A percentile compares a stretch with the other conserved stretches of the same genome.
These are phyloP conservation scores for Saturnispora dispora DNA, from an alignment of 805 yeast genomes.

Conservation along the genomic window DNA sequence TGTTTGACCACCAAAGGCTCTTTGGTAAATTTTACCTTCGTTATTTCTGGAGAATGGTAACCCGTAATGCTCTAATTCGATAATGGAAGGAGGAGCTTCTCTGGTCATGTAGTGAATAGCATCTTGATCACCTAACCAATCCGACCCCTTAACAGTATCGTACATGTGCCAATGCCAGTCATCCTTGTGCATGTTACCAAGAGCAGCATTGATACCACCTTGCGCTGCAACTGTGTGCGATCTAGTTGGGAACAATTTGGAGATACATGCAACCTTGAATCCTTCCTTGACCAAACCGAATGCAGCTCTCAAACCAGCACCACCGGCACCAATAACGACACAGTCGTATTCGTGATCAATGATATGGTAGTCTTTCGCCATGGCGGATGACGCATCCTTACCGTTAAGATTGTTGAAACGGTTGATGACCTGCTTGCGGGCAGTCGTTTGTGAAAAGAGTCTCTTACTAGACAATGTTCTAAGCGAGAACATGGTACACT, in stretches of 20 bases:
- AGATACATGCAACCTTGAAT: constrained; percentile 92
- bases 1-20: constrained; percentile 98
- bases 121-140: constrained; percentile 99
- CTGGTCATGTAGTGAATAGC: constrained; percentile 98
- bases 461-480: constrained; percentile 18
- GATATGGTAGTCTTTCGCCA: constrained; percentile 72
- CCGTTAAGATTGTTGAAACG: constrained; percentile 36
- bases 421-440: constrained; percentile 26
- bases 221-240: constrained; percentile 99
- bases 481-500: constrained; percentile 2
- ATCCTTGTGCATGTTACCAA: constrained; percentile 96
- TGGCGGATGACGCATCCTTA: constrained; percentile 43
- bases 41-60: constrained; percentile 97
- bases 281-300: constrained; percentile 97
- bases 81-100: constrained; percentile 93
- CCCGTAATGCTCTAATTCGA: constrained; percentile 96
- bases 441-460: constrained; percentile 24
- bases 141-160: constrained; percentile 98
- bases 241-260: constrained; percentile 95
- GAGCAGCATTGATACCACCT: constrained; percentile 98
- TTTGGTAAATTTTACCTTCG: constrained; percentile 93
- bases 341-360: constrained; percentile 98
- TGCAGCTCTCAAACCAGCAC: constrained; percentile 98
- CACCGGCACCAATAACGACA: constrained; percentile 98
- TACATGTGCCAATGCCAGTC: constrained; percentile 99